Percentiles rank a stretch among this genome's conserved stretches.
Evolutionary conservation across 2,329 filamentous ascomycete species (phyloP).

Genomic region (Cladosporium sp.): DNA sequence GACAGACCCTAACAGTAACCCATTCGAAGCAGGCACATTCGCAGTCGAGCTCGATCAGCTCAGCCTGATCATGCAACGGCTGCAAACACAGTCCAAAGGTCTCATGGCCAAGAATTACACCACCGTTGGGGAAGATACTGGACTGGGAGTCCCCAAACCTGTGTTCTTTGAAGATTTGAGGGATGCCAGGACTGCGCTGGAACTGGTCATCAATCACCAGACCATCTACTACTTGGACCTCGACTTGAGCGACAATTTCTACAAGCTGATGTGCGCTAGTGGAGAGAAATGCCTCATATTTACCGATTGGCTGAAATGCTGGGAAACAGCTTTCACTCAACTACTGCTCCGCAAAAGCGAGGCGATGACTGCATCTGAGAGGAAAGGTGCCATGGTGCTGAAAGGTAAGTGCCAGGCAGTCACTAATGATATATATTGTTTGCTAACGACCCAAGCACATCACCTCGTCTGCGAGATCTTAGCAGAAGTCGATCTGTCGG

Average conservation of each 20-base stretch:
- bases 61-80: slow-evolving; percentile 18
- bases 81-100: slow-evolving; percentile 22
- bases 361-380: slow-evolving; percentile 14
- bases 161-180: slow-evolving; percentile 14
- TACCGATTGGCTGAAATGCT: slow-evolving; percentile 18
- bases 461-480: slow-evolving; percentile 23
- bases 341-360: slow-evolving; percentile 1
- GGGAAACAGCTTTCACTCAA: slow-evolving; percentile 20
- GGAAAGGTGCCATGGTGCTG: slow-evolving; percentile 22
- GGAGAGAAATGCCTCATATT: slow-evolving; percentile 21
- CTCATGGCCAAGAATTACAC: slow-evolving; percentile 7
- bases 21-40: slow-evolving; percentile 17
- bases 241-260: slow-evolving; percentile 22
- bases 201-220: slow-evolving; percentile 19
- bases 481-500: slow-evolving; percentile 19
- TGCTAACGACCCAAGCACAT: slow-evolving; percentile 12
- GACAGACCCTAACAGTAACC: slow-evolving; percentile 16
- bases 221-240: slow-evolving; percentile 22
- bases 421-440: background rate
- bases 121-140: background rate
- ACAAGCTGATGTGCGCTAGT: slow-evolving; percentile 19
- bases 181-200: slow-evolving; percentile 18
- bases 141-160: slow-evolving; percentile 4
- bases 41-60: slow-evolving; percentile 23
- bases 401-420: slow-evolving; percentile 7